A percentile compares a stretch with the other conserved stretches of the same genome.
Evolutionary conservation across 2,329 filamentous ascomycete species (phyloP).

Genomic region (Karstenula rhodostoma): DNA sequence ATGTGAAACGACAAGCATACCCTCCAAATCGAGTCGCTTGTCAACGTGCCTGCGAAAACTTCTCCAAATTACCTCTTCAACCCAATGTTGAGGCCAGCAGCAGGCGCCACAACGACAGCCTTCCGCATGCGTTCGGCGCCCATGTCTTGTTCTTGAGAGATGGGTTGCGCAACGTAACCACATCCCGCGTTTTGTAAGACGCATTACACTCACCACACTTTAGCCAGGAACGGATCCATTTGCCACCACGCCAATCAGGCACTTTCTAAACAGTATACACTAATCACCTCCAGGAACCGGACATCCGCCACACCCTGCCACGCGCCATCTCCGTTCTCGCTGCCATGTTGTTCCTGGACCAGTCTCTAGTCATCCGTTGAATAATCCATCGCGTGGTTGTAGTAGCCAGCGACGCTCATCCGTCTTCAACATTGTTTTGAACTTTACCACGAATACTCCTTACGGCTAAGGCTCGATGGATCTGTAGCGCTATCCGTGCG

Average conservation of each 20-base stretch:
- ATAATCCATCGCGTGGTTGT: background rate
- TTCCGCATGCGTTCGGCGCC: conserved; percentile 8
- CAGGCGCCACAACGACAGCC: conserved; percentile 19
- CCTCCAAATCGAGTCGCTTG: conserved; percentile 23
- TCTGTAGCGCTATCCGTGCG: background rate
- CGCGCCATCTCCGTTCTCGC: background rate
- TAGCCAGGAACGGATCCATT: conserved; percentile 8
- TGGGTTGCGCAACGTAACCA: conserved; percentile 17
- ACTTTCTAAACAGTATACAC: background rate
- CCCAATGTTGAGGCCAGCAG: conserved; percentile 33
- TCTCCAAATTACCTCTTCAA: conserved; percentile 2
- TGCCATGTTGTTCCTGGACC: background rate
- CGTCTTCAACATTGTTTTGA: background rate
- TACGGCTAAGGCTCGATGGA: background rate
- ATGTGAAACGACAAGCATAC: conserved; percentile 27
- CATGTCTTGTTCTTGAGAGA: conserved; percentile 8
- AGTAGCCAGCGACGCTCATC: background rate
- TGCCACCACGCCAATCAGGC: conserved; percentile 5
- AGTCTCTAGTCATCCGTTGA: background rate
- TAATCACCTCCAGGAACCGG: background rate
- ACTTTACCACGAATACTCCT: background rate
- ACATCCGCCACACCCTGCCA: background rate
- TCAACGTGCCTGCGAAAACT: conserved; percentile 14
- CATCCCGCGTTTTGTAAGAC: conserved; percentile 45
- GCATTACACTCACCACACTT: conserved; percentile 19